Evolutionary conservation across 805 yeast species (phyloP).

Genomic region (Teunomyces atbi): DNA sequence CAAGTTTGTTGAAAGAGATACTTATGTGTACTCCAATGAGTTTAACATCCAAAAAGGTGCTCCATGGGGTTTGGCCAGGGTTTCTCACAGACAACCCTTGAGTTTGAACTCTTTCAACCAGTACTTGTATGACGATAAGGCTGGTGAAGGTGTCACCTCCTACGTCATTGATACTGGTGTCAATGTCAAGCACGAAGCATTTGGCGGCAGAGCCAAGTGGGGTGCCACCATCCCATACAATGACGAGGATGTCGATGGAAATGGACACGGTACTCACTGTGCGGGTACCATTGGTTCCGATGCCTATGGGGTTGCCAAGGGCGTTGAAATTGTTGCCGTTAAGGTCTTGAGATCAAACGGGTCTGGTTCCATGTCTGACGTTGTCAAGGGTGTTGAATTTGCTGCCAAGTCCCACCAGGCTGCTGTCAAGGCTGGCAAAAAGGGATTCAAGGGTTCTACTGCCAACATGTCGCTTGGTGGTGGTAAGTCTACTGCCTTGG

Average conservation of each 20-base stretch:
- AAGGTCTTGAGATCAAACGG: conserved; percentile 82
- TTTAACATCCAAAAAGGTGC: conserved; percentile 75
- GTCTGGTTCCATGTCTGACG: conserved; percentile 80
- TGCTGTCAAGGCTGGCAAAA: conserved; percentile 33
- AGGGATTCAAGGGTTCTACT: conserved; percentile 57
- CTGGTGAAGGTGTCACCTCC: conserved; percentile 81
- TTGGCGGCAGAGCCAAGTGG: conserved; percentile 82
- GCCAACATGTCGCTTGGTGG: conserved; percentile 66
- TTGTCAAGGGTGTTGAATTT: conserved; percentile 78
- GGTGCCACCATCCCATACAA: conserved; percentile 77
- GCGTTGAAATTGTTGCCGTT: conserved; percentile 75
- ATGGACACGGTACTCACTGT: conserved; percentile 96
- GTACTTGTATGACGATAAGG: conserved; percentile 68
- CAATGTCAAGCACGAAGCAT: conserved; percentile 70
- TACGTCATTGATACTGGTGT: conserved; percentile 92
- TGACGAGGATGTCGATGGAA: conserved; percentile 72
- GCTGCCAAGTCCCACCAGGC: conserved; percentile 72
- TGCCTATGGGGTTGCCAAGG: conserved; percentile 80
- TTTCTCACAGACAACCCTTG: conserved; percentile 75
- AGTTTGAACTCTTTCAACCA: conserved; percentile 57
- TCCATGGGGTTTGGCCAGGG: conserved; percentile 93
- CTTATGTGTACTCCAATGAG: conserved; percentile 62
- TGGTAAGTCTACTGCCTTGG: conserved; percentile 54
- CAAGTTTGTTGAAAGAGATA: conserved; percentile 72
- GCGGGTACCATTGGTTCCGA: conserved; percentile 92